Evolutionary conservation across 306 rosid species (phyloP).

Genomic region (Gastrolobium villosum): DNA sequence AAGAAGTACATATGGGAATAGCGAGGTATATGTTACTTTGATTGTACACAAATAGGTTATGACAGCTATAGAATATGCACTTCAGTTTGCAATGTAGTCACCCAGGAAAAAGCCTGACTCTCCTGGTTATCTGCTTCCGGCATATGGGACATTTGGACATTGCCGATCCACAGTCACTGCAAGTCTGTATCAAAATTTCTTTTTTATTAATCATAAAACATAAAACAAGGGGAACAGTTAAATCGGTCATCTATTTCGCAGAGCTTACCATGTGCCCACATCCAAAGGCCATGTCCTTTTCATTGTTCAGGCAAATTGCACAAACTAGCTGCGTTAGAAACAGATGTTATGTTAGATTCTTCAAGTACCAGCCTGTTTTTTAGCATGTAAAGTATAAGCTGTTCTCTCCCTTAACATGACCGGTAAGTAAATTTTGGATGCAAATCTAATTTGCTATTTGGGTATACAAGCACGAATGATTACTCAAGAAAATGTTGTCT

Average conservation of each 20-base stretch:
- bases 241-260: neutral
- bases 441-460: neutral
- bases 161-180: slow-evolving; percentile 20
- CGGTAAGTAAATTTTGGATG: neutral
- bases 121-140: neutral
- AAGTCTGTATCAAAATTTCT: slow-evolving; percentile 19
- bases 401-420: neutral
- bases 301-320: slow-evolving; percentile 32
- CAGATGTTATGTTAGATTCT: neutral
- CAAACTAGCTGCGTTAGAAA: neutral
- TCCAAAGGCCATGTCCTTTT: slow-evolving; percentile 14
- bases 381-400: neutral
- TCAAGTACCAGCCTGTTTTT: neutral
- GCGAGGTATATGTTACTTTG: neutral
- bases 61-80: neutral
- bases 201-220: neutral
- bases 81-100: neutral
- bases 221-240: neutral
- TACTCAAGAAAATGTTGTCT: neutral
- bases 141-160: slow-evolving; percentile 29
- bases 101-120: slow-evolving; percentile 9
- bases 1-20: neutral
- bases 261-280: slow-evolving; percentile 42
- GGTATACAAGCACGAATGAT: neutral
- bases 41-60: neutral